Evolutionary conservation across 331 rosid genomes (phyloP).

Genomic region (Quercus tomentella): DNA sequence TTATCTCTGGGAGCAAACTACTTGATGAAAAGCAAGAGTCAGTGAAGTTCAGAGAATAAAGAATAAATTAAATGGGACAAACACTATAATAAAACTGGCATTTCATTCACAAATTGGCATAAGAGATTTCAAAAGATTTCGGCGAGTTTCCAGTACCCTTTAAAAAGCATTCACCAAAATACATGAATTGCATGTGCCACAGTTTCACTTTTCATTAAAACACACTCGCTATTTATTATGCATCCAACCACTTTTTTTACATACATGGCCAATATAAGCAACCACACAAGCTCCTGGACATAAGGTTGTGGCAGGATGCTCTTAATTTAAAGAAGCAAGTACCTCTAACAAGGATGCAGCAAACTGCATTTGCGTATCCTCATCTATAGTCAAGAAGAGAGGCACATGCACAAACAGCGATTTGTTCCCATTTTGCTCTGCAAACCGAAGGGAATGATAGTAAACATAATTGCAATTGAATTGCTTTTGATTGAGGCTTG

Average conservation of each 20-base stretch:
- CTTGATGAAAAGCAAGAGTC: background rate
- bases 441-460: constrained; percentile 84
- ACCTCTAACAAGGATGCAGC: constrained; percentile 81
- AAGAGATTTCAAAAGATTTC: constrained; percentile 10
- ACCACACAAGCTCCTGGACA: constrained; percentile 18
- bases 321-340: constrained; percentile 52
- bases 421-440: constrained; percentile 66
- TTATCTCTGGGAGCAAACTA: background rate
- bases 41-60: background rate
- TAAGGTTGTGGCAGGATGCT: constrained; percentile 14
- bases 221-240: constrained; percentile 30
- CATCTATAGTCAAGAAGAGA: constrained; percentile 70
- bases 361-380: constrained; percentile 85
- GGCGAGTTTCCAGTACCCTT: constrained; percentile 12
- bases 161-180: constrained; percentile 15
- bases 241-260: constrained; percentile 38
- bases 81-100: constrained; percentile 15
- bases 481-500: too few relatives aligned
- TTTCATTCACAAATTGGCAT: constrained; percentile 26
- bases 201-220: constrained; percentile 24
- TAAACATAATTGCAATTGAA: constrained; percentile 33
- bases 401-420: constrained; percentile 93
- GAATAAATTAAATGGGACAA: background rate
- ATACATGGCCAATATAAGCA: constrained; percentile 24
- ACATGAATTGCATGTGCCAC: constrained; percentile 30